Conservation (phyloP, 371 early-diverging fungal genomes). For the Basidiobolus meristosporus region DNA sequence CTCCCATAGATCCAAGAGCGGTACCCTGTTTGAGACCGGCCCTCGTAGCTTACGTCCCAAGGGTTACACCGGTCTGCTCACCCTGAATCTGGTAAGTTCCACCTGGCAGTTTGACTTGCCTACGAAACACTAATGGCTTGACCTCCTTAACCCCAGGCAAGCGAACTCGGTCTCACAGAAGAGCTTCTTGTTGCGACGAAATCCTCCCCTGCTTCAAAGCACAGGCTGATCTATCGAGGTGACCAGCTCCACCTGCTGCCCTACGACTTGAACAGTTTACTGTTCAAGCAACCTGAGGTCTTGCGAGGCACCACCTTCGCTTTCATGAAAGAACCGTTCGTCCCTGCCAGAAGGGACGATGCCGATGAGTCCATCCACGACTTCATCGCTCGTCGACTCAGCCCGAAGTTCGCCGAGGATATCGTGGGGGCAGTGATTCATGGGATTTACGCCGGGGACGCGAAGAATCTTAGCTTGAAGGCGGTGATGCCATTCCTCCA, state of each 20-base stretch:
- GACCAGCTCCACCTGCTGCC: slow-evolving; percentile 37
- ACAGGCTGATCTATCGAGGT: slow-evolving; percentile 62
- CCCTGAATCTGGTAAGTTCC: slow-evolving; percentile 53
- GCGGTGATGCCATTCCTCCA: slow-evolving; percentile 48
- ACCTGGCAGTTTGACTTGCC: not conserved
- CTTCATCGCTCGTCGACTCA: slow-evolving; percentile 62
- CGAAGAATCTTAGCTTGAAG: slow-evolving; percentile 43
- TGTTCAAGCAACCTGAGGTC: slow-evolving; percentile 24
- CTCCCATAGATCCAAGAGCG: slow-evolving; percentile 23
- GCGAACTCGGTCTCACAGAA: slow-evolving; percentile 29
- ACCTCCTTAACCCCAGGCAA: slow-evolving; percentile 16
- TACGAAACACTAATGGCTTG: not conserved
- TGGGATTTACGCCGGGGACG: slow-evolving; percentile 87
- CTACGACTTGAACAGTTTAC: too few relatives aligned
- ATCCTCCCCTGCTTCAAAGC: slow-evolving; percentile 48
- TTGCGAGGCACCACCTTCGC: slow-evolving; percentile 19
- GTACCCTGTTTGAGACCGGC: slow-evolving; percentile 55
- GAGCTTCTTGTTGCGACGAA: slow-evolving; percentile 35
- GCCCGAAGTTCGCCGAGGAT: slow-evolving; percentile 33
- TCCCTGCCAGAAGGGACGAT: slow-evolving; percentile 2
- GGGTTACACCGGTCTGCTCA: slow-evolving; percentile 43
- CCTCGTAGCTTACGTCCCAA: slow-evolving; percentile 72
- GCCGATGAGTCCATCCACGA: slow-evolving; percentile 51
- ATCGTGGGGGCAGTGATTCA: slow-evolving; percentile 75
- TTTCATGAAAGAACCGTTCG: slow-evolving; percentile 21